These are phyloP conservation scores for Novymonas esmeraldas DNA, from an alignment of 208 protist species.

Conservation along the genomic window DNA sequence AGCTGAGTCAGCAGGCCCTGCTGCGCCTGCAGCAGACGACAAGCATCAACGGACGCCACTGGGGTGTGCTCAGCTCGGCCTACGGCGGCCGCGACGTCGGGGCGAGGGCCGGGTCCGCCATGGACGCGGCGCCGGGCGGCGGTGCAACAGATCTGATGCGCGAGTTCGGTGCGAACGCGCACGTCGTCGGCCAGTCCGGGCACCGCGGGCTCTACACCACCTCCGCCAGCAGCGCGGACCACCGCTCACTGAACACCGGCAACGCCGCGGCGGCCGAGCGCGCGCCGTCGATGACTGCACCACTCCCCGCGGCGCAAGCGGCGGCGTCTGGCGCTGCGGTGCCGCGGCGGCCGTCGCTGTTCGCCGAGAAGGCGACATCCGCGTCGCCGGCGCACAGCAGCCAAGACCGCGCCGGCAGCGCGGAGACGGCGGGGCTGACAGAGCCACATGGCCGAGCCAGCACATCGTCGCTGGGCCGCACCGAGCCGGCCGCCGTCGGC, in stretches of 20 bases:
- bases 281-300: no score
- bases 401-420: constrained; percentile 32
- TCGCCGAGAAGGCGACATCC: constrained; percentile 4
- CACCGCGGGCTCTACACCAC: background rate
- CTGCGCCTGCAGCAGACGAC: constrained; percentile 83
- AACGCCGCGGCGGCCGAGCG: no score
- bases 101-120: background rate
- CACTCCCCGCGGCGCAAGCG: no score
- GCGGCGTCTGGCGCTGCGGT: background rate
- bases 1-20: constrained; percentile 76
- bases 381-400: constrained; percentile 19
- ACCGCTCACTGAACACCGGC: background rate
- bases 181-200: background rate
- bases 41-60: constrained; percentile 70
- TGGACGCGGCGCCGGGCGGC: background rate
- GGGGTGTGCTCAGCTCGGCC: constrained; percentile 38
- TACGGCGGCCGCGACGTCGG: constrained; percentile 4
- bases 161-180: constrained; percentile 23
- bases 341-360: background rate
- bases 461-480: constrained; percentile 13
- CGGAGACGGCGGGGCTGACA: constrained; percentile 29
- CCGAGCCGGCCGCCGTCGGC: constrained; percentile 8
- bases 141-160: constrained; percentile 18
- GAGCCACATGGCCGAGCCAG: constrained; percentile 30
- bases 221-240: background rate